Evolutionary conservation across 305 asterid species (phyloP).

Genomic region (Fraxinus nigra): DNA sequence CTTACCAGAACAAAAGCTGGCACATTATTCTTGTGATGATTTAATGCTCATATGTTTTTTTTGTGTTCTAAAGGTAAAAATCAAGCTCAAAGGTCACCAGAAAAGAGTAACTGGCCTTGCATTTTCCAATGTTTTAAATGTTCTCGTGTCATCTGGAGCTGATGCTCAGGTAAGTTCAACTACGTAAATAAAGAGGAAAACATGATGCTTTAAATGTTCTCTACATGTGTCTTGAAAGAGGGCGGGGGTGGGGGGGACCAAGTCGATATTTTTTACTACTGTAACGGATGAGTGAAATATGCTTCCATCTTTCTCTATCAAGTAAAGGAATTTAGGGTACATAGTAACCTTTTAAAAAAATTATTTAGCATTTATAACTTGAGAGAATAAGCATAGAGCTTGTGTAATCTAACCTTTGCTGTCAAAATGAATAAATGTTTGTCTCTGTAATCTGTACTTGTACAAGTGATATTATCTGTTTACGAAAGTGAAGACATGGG

Average conservation of each 20-base stretch:
- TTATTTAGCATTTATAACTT: neutral
- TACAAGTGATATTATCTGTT: neutral
- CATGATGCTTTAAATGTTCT: neutral
- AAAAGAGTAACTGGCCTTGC: slow-evolving; percentile 76
- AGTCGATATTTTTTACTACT: neutral
- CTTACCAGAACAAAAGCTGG: slow-evolving; percentile 1
- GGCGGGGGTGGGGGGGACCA: too few species aligned
- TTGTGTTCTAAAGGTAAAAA: slow-evolving; percentile 43
- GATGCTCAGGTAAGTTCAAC: slow-evolving; percentile 63
- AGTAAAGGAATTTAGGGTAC: neutral
- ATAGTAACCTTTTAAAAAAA: neutral
- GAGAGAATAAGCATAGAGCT: neutral
- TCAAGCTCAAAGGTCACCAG: slow-evolving; percentile 65
- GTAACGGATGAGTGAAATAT: neutral
- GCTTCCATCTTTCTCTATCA: neutral
- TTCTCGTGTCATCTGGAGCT: slow-evolving; percentile 70
- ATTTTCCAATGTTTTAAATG: slow-evolving; percentile 49
- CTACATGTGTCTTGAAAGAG: neutral
- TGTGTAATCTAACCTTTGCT: neutral
- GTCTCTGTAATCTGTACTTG: neutral
- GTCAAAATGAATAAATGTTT: neutral
- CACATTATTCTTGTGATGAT: neutral
- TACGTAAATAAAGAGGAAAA: neutral
- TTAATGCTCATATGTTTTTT: slow-evolving; percentile 1
- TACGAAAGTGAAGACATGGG: neutral